phyloP scores from a whole-genome alignment of 768 basidiomycete genomes.

The Hericium coralloides region DNA sequence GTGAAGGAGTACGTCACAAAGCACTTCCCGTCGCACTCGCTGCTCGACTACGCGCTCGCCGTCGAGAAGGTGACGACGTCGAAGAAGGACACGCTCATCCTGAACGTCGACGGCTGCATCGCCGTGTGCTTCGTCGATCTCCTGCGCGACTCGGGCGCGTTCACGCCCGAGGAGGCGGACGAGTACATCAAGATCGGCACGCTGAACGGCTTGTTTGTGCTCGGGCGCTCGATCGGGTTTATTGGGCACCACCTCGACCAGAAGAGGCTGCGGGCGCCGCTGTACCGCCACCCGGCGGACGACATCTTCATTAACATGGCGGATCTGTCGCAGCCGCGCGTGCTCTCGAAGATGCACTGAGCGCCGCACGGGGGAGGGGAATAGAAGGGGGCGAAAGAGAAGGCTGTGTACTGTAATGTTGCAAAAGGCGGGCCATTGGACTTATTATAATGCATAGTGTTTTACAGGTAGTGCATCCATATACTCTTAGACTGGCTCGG shows the following conservation, averaged over 20 bases:
- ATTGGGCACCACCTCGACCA: slow-evolving; percentile 96
- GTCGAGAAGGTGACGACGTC: slow-evolving; percentile 96
- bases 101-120: slow-evolving; percentile 95
- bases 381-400: too few species aligned
- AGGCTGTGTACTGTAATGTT: not conserved
- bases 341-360: slow-evolving; percentile 38
- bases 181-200: slow-evolving; percentile 98
- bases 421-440: not conserved
- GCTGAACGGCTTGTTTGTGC: slow-evolving; percentile 93
- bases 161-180: slow-evolving; percentile 91
- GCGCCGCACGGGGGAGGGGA: too few species aligned
- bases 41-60: slow-evolving; percentile 91
- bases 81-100: slow-evolving; percentile 97
- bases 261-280: slow-evolving; percentile 84
- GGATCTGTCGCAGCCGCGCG: slow-evolving; percentile 73
- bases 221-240: slow-evolving; percentile 96
- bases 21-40: slow-evolving; percentile 90
- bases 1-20: slow-evolving; percentile 94
- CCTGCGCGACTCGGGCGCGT: slow-evolving; percentile 85
- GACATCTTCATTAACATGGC: slow-evolving; percentile 96
- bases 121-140: slow-evolving; percentile 96
- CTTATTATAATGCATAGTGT: not conserved
- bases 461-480: not conserved
- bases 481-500: too few species aligned
- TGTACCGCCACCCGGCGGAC: slow-evolving; percentile 93